These are phyloP conservation scores for Puccinia coronata DNA, from an alignment of 1,284 basidiomycete species.

Conservation along the genomic window DNA sequence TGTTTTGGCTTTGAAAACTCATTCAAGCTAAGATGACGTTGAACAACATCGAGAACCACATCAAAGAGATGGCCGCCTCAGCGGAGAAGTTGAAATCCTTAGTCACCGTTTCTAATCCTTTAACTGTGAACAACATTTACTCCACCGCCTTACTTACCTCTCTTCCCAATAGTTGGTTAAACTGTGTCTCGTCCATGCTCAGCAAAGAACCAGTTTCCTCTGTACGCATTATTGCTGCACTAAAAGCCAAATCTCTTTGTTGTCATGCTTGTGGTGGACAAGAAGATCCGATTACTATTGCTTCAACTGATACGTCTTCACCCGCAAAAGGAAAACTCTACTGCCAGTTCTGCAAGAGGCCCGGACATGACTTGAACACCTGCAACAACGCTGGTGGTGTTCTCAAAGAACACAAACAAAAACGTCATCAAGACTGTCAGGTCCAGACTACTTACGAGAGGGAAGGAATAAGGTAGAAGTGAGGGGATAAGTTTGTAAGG, in stretches of 20 bases:
- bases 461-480: no score
- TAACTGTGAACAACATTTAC: background rate
- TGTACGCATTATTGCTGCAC: background rate
- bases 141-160: background rate
- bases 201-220: background rate
- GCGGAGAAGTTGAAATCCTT: background rate
- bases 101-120: background rate
- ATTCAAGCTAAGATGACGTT: background rate
- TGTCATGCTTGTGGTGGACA: background rate
- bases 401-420: background rate
- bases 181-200: conserved; percentile 14
- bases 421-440: no score
- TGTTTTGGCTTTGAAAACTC: conserved; percentile 11
- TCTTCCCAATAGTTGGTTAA: background rate
- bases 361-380: background rate
- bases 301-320: background rate
- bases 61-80: background rate
- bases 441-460: no score
- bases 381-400: background rate
- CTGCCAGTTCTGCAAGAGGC: conserved; percentile 5
- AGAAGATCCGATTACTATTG: background rate
- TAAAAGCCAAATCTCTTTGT: background rate
- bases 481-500: no score
- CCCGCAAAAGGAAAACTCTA: background rate
- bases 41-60: background rate